phyloP scores from a whole-genome alignment of 2,329 filamentous ascomycete genomes.

The Arthrocladium fulminans region DNA sequence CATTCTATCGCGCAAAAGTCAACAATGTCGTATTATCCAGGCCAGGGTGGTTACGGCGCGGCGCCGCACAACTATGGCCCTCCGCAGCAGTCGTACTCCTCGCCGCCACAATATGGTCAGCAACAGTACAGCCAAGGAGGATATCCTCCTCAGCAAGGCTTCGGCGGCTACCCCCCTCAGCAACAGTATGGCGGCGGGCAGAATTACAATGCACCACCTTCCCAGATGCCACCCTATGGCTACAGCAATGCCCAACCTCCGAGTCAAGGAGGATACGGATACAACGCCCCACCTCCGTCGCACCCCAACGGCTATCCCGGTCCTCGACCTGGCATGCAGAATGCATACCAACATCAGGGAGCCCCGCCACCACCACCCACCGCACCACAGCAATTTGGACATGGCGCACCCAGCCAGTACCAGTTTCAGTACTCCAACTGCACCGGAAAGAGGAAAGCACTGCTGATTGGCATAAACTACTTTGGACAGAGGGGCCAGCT shows the following conservation, averaged over 20 bases:
- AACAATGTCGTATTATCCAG: conserved; percentile 56
- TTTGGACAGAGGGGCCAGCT: conserved; percentile 86
- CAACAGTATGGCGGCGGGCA: conserved; percentile 9
- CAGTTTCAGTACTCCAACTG: conserved; percentile 87
- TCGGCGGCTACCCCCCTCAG: conserved; percentile 20
- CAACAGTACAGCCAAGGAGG: not conserved
- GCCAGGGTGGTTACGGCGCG: conserved; percentile 45
- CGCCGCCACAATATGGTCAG: conserved; percentile 25
- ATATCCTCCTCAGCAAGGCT: conserved; percentile 39
- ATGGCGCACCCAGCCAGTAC: conserved; percentile 71
- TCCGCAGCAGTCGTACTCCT: not conserved
- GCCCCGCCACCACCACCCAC: conserved; percentile 57
- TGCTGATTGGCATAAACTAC: conserved; percentile 94
- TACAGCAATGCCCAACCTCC: conserved; percentile 26
- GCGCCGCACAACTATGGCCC: conserved; percentile 39
- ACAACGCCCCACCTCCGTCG: conserved; percentile 22
- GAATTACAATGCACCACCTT: conserved; percentile 29
- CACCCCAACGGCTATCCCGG: conserved; percentile 34
- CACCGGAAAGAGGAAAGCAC: conserved; percentile 76
- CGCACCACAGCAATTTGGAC: conserved; percentile 63
- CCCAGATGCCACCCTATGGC: conserved; percentile 33
- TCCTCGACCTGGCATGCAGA: conserved; percentile 20
- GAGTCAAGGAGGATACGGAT: conserved; percentile 28
- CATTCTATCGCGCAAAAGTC: conserved; percentile 18
- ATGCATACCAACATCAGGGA: conserved; percentile 17